phyloP scores from a whole-genome alignment of 2,329 filamentous ascomycete species.

The Scleromitrula shiraiana region DNA sequence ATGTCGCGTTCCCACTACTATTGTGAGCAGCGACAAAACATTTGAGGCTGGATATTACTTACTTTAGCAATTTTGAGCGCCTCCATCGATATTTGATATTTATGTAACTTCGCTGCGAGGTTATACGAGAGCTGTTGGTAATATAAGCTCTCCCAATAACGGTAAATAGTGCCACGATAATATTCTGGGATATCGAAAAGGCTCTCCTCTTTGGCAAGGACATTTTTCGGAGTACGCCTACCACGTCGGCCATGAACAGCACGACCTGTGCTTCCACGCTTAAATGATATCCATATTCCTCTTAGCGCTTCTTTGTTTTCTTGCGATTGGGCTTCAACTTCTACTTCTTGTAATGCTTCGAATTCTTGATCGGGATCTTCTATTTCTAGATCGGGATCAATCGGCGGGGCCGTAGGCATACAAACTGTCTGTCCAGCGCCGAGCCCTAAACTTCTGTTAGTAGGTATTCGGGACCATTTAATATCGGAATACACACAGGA shows the following conservation, averaged over 20 bases:
- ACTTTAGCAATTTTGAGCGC: constrained; percentile 20
- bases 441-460: constrained; percentile 19
- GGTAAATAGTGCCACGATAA: constrained; percentile 26
- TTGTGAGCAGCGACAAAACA: not conserved
- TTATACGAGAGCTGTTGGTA: constrained; percentile 15
- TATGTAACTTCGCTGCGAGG: constrained; percentile 12
- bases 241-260: constrained; percentile 1
- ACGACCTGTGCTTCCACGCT: constrained; percentile 22
- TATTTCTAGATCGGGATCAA: constrained; percentile 21
- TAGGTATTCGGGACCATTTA: not conserved
- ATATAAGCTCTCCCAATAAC: constrained; percentile 23
- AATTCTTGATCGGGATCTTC: constrained; percentile 26
- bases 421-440: constrained; percentile 15
- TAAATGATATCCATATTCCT: constrained; percentile 22
- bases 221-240: constrained; percentile 16
- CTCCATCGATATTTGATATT: constrained; percentile 19
- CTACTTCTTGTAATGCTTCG: constrained; percentile 23
- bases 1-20: constrained; percentile 15
- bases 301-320: constrained; percentile 18
- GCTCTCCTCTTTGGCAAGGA: constrained; percentile 14
- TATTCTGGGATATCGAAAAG: constrained; percentile 23
- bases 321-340: constrained; percentile 15
- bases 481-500: constrained; percentile 13
- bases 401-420: constrained; percentile 19
- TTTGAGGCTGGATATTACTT: not conserved